Conservation (phyloP, 192 early-diverging fungal genomes). For the Backusella liffmaniae region DNA sequence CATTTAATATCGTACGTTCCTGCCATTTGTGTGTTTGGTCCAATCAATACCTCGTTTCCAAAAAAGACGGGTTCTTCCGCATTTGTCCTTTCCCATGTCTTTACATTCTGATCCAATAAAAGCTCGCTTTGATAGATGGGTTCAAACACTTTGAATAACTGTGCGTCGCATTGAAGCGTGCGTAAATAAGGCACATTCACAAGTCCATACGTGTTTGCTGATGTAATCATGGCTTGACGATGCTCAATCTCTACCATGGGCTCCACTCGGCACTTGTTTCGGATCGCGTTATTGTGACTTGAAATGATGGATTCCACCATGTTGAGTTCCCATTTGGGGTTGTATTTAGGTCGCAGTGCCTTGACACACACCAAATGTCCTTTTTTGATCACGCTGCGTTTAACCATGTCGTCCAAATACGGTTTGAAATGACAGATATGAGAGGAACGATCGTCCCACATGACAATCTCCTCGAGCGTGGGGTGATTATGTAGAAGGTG, state of each 20-base stretch:
- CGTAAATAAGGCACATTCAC: neutral
- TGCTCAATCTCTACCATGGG: neutral
- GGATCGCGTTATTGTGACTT: constrained; percentile 5
- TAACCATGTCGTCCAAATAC: neutral
- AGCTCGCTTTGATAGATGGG: neutral
- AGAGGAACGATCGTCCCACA: constrained; percentile 32
- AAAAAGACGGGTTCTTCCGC: constrained; percentile 14
- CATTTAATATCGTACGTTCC: neutral
- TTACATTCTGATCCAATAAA: neutral
- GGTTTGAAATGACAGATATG: constrained; percentile 17
- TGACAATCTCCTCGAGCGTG: constrained; percentile 8
- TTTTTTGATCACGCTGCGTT: neutral
- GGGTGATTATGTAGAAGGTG: constrained; percentile 14
- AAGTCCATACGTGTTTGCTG: neutral
- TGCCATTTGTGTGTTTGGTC: no score
- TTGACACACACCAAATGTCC: constrained; percentile 15
- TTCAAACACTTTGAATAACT: neutral
- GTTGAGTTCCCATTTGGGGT: constrained; percentile 16
- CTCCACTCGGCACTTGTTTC: neutral
- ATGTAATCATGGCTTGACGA: neutral
- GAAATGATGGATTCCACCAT: constrained; percentile 6
- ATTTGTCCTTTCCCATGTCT: neutral
- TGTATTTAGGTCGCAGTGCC: constrained; percentile 16
- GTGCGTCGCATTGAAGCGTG: neutral
- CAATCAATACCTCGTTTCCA: constrained; percentile 10